Percentiles rank a stretch among this genome's conserved stretches.
Evolutionary conservation across 2,329 filamentous ascomycete species (phyloP).

Genomic region (Dothidotthia symphoricarpi): DNA sequence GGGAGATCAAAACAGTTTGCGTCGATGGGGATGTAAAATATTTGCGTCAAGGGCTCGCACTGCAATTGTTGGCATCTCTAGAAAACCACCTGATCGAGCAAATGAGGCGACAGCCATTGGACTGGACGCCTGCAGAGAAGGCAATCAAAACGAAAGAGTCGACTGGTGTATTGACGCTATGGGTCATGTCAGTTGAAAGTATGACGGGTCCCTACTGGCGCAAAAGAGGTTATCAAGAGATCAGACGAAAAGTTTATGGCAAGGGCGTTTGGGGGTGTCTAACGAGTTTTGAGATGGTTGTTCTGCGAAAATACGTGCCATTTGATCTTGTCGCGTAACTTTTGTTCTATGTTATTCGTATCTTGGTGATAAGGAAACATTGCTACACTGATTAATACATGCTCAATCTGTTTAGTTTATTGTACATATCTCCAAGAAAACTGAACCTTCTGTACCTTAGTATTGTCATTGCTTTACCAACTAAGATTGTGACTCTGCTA

Average conservation of each 20-base stretch:
- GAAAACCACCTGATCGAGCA: constrained; percentile 11
- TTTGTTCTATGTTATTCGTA: too few relatives aligned
- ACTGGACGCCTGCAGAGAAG: not conserved
- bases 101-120: not conserved
- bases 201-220: constrained; percentile 30
- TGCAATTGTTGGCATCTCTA: constrained; percentile 10
- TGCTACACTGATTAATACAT: too few relatives aligned
- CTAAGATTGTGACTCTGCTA: too few relatives aligned
- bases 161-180: constrained; percentile 11
- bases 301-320: constrained; percentile 16
- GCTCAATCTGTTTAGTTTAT: too few relatives aligned
- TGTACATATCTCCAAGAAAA: too few relatives aligned
- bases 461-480: too few relatives aligned
- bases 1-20: constrained; percentile 30
- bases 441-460: too few relatives aligned
- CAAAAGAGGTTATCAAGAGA: constrained; percentile 21
- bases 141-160: not conserved
- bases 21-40: constrained; percentile 20
- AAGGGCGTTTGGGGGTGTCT: constrained; percentile 20
- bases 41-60: constrained; percentile 19
- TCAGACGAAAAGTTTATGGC: constrained; percentile 10
- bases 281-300: constrained; percentile 25
- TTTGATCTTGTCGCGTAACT: not conserved
- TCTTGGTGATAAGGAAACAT: too few relatives aligned
- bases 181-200: constrained; percentile 26